phyloP scores from a whole-genome alignment of 2,329 filamentous ascomycete genomes.

The Lachnellula hyalina region DNA sequence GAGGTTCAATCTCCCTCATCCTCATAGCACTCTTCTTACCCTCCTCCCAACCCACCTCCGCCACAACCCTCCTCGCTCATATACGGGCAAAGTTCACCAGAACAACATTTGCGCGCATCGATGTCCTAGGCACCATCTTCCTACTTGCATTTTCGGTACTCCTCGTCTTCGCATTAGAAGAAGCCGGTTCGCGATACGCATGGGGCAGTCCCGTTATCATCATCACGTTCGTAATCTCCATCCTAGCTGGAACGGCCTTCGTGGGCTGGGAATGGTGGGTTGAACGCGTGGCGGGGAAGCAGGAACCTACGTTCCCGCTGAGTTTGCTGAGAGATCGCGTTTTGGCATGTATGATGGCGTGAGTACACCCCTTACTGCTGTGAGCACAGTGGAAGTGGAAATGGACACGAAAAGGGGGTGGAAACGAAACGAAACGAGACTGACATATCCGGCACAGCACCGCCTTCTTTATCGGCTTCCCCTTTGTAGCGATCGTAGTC shows the following conservation, averaged over 20 bases:
- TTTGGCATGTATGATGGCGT: slow-evolving; percentile 10
- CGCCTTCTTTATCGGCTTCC: slow-evolving; percentile 13
- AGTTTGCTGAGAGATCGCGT: slow-evolving; percentile 10
- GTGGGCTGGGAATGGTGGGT: slow-evolving; percentile 31
- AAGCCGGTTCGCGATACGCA: slow-evolving; percentile 38
- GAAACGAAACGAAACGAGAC: background rate
- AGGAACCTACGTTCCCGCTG: slow-evolving; percentile 16
- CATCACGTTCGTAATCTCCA: slow-evolving; percentile 22
- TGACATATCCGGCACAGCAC: background rate
- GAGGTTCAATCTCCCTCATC: background rate
- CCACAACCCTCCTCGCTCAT: background rate
- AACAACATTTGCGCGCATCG: background rate
- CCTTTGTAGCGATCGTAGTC: slow-evolving; percentile 12
- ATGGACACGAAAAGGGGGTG: background rate
- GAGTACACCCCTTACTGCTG: background rate
- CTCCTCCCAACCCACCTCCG: background rate
- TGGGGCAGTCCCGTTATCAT: slow-evolving; percentile 40
- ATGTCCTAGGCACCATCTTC: slow-evolving; percentile 25
- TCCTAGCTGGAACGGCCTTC: slow-evolving; percentile 29
- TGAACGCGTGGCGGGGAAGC: slow-evolving; percentile 3
- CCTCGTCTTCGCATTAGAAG: slow-evolving; percentile 41
- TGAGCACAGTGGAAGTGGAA: too few relatives aligned
- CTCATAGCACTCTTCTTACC: slow-evolving; percentile 4
- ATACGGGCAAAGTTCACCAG: background rate
- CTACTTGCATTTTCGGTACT: slow-evolving; percentile 39